Conservation (phyloP, 2,329 filamentous ascomycete genomes). For the Pyricularia sp. region DNA sequence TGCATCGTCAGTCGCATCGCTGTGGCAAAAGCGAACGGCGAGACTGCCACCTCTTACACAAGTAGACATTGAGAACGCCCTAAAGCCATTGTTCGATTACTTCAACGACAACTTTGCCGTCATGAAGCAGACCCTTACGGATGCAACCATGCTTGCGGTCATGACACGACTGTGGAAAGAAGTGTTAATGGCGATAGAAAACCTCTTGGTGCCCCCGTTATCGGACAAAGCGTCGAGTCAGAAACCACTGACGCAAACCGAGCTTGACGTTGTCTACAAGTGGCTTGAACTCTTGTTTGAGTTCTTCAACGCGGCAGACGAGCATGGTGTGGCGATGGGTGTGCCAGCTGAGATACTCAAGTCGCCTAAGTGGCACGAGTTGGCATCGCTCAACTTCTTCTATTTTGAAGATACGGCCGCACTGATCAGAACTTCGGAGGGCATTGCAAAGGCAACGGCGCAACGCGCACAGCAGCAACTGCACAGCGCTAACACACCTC, state of each 20-base stretch:
- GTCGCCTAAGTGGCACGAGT: conserved; percentile 95
- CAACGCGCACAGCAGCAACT: conserved; percentile 64
- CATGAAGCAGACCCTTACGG: conserved; percentile 93
- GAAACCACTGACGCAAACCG: conserved; percentile 71
- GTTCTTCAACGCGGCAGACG: conserved; percentile 92
- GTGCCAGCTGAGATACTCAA: conserved; percentile 88
- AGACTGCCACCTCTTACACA: conserved; percentile 51
- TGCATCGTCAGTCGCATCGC: conserved; percentile 62
- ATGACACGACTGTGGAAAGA: conserved; percentile 99
- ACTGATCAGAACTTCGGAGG: conserved; percentile 88
- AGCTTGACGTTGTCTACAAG: conserved; percentile 89
- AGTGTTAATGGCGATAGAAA: conserved; percentile 83
- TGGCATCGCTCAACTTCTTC: conserved; percentile 95
- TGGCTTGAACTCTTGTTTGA: conserved; percentile 87
- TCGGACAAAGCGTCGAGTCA: conserved; percentile 91
- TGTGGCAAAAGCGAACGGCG: conserved; percentile 53
- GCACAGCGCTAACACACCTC: conserved; percentile 34
- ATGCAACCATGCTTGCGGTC: conserved; percentile 94
- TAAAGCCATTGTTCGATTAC: conserved; percentile 82
- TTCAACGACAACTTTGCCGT: conserved; percentile 99
- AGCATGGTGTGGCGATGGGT: conserved; percentile 72
- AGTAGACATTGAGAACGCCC: conserved; percentile 67
- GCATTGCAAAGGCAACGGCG: conserved; percentile 83
- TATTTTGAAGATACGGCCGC: conserved; percentile 91
- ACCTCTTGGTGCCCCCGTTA: conserved; percentile 80